These are phyloP conservation scores for Aristolochia contorta DNA, from an alignment of 164 flowering plant species.

Conservation along the genomic window DNA sequence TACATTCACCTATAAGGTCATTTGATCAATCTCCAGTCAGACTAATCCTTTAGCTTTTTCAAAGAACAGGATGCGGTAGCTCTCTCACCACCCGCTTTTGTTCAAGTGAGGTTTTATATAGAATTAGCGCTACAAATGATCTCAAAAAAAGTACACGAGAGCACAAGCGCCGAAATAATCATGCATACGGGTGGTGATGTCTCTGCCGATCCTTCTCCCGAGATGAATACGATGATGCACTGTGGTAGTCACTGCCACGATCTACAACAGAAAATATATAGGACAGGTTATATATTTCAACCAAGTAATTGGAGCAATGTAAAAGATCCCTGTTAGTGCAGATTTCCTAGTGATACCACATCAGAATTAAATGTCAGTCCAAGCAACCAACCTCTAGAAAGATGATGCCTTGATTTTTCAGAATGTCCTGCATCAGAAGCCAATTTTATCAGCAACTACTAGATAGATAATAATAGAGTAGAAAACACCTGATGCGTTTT, in stretches of 20 bases:
- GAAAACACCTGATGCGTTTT: background rate
- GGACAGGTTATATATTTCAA: background rate
- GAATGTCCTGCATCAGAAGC: constrained; percentile 41
- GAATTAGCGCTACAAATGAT: too few species aligned
- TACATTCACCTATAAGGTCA: too few species aligned
- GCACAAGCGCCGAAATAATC: constrained; percentile 6
- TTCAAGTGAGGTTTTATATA: too few species aligned
- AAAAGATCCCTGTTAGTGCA: too few species aligned
- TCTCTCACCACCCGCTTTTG: too few species aligned
- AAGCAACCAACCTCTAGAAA: constrained; percentile 54
- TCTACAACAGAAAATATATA: constrained; percentile 25
- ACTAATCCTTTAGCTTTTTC: too few species aligned
- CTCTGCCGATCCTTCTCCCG: constrained; percentile 82
- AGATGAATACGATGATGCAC: constrained; percentile 39
- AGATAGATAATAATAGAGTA: background rate
- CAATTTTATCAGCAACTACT: background rate
- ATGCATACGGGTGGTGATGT: constrained; percentile 34
- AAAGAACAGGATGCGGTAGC: too few species aligned
- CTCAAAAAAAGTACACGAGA: too few species aligned
- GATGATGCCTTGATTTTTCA: constrained; percentile 67
- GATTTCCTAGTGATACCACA: background rate
- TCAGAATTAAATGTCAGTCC: background rate
- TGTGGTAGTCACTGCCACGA: constrained; percentile 51
- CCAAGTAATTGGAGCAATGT: background rate
- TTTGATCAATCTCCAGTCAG: too few species aligned